phyloP scores from a whole-genome alignment of 441 rosid species.

The Macaranga tanarius region DNA sequence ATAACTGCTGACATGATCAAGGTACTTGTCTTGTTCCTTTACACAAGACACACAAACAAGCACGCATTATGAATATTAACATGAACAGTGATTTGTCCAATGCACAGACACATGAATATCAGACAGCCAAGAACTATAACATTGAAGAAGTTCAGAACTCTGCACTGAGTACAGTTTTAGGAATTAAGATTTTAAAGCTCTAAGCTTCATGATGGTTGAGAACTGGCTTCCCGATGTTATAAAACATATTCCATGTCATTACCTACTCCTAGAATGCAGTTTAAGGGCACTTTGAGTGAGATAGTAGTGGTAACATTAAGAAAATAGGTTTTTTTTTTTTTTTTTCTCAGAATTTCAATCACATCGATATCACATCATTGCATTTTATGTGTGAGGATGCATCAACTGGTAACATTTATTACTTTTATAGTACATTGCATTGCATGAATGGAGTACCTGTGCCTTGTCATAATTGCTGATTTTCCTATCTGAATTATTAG shows the following conservation, averaged over 20 bases:
- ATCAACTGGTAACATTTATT: neutral
- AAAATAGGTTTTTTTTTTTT: neutral
- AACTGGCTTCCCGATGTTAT: neutral
- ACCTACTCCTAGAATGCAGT: conserved; percentile 3
- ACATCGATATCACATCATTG: neutral
- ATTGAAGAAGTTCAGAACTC: neutral
- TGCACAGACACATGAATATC: neutral
- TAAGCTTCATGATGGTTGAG: neutral
- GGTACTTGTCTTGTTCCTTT: conserved; percentile 39
- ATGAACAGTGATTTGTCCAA: neutral
- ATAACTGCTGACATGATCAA: conserved; percentile 72
- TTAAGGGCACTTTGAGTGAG: neutral
- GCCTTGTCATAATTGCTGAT: neutral
- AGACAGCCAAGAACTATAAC: neutral
- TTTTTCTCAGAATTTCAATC: neutral
- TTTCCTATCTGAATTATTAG: neutral
- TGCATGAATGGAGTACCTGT: neutral
- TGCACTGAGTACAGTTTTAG: neutral
- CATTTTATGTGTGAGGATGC: neutral
- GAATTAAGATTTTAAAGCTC: conserved; percentile 3
- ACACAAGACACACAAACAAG: neutral
- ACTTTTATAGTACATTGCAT: neutral
- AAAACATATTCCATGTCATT: neutral
- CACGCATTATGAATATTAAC: neutral
- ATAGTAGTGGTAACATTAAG: neutral